A percentile compares a stretch with the other conserved stretches of the same genome.
These are phyloP conservation scores for Diaporthe ampelina DNA, from an alignment of 2,329 filamentous ascomycete genomes.

Conservation along the genomic window DNA sequence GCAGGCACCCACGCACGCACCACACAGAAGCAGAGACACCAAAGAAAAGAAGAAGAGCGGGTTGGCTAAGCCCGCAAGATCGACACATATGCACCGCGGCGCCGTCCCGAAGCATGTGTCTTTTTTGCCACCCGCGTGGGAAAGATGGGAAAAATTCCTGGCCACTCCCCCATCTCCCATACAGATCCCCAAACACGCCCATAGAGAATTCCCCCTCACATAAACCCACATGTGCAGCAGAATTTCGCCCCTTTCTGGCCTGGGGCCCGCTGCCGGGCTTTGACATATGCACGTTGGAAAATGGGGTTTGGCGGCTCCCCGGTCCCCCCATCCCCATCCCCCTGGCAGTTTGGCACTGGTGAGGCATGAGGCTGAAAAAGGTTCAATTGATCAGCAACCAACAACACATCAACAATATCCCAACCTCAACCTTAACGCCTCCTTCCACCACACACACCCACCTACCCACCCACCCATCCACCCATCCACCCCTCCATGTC, in stretches of 20 bases:
- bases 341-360: too few species aligned
- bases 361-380: slow-evolving; percentile 25
- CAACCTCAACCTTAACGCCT: too few species aligned
- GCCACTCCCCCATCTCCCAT: too few species aligned
- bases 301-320: not conserved
- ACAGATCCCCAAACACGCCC: too few species aligned
- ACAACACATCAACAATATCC: not conserved
- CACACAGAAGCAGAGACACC: too few species aligned
- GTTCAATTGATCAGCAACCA: not conserved
- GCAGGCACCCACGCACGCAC: too few species aligned
- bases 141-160: too few species aligned
- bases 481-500: too few species aligned
- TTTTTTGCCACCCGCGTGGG: slow-evolving; percentile 10
- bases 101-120: slow-evolving; percentile 9
- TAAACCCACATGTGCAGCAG: too few species aligned
- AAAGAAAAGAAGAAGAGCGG: not conserved
- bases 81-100: slow-evolving; percentile 14
- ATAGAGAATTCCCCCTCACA: too few species aligned
- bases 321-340: not conserved
- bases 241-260: not conserved
- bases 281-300: slow-evolving; percentile 16
- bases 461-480: too few species aligned
- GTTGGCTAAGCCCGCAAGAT: slow-evolving; percentile 2
- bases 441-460: too few species aligned
- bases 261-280: slow-evolving; percentile 16